These are phyloP conservation scores for Leptographium lundbergii DNA, from an alignment of 2,329 filamentous ascomycete genomes.

Conservation along the genomic window DNA sequence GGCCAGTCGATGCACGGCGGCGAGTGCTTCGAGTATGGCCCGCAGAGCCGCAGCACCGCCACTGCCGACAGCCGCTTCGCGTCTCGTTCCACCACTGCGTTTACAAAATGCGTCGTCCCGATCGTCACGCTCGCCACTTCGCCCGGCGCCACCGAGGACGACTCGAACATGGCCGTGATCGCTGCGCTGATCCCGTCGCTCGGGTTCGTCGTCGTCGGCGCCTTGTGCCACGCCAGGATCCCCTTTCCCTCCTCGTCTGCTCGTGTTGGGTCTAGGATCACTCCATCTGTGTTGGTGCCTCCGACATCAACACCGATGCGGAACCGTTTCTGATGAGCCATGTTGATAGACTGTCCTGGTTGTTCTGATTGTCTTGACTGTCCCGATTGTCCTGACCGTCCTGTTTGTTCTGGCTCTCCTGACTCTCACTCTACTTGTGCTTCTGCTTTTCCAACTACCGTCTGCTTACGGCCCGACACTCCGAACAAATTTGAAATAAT, in stretches of 20 bases:
- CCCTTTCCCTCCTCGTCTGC: slow-evolving; percentile 17
- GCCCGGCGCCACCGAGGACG: not conserved
- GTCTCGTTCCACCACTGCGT: slow-evolving; percentile 13
- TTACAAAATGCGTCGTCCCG: slow-evolving; percentile 15
- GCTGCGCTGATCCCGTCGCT: slow-evolving; percentile 11
- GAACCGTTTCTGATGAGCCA: not conserved
- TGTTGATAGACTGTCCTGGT: slow-evolving; percentile 25
- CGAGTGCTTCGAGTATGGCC: slow-evolving; percentile 37
- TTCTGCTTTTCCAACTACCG: too few relatives aligned
- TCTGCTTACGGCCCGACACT: too few relatives aligned
- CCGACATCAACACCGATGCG: not conserved
- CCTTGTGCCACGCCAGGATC: slow-evolving; percentile 11
- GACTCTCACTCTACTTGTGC: too few relatives aligned
- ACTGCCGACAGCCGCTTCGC: slow-evolving; percentile 15
- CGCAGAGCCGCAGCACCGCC: slow-evolving; percentile 22
- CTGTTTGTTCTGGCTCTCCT: too few relatives aligned
- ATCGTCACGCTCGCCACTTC: slow-evolving; percentile 11
- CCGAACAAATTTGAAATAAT: too few relatives aligned
- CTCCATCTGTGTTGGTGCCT: slow-evolving; percentile 39
- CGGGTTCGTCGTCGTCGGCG: slow-evolving; percentile 2
- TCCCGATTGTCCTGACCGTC: slow-evolving; percentile 28
- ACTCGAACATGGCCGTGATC: slow-evolving; percentile 6
- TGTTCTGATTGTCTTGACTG: slow-evolving; percentile 19
- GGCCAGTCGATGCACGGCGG: slow-evolving; percentile 43
- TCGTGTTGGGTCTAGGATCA: slow-evolving; percentile 30